Conservation (phyloP, 441 rosid species). For the Mallotus repandus region DNA sequence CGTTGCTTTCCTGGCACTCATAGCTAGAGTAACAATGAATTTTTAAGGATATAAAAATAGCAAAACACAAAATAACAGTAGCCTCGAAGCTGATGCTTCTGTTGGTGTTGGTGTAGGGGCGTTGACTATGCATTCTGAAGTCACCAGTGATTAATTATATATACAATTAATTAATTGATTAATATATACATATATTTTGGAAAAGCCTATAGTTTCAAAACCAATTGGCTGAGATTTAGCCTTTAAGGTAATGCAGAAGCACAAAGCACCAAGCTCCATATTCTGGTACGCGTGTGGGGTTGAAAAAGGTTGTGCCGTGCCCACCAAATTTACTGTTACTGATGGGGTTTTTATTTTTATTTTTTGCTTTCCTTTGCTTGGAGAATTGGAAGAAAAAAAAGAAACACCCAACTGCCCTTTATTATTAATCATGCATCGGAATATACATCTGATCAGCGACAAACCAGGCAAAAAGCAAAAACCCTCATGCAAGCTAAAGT, state of each 20-base stretch:
- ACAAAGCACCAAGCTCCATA: conserved; percentile 38
- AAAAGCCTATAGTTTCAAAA: background rate
- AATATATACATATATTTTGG: background rate
- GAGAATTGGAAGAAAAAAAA: conserved; percentile 1
- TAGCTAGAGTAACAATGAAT: too few species aligned
- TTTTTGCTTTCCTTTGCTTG: background rate
- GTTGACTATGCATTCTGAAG: background rate
- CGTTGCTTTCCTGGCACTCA: too few species aligned
- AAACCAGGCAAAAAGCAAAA: conserved; percentile 19
- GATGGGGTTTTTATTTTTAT: background rate
- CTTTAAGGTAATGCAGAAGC: conserved; percentile 20
- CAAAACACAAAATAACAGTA: background rate
- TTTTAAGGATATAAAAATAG: background rate
- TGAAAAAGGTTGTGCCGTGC: conserved; percentile 1
- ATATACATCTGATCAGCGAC: conserved; percentile 41
- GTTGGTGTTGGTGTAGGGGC: conserved; percentile 9
- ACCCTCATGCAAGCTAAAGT: conserved; percentile 23
- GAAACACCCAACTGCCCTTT: background rate
- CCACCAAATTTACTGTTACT: background rate
- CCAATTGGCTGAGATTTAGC: background rate
- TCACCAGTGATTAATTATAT: background rate
- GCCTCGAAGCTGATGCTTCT: background rate
- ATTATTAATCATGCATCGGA: conserved; percentile 34
- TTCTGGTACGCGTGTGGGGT: conserved; percentile 42
- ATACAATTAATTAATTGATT: background rate